Evolutionary conservation across 148 eudicot genomes (phyloP), one percentile per base, ranked within the genome.

Genomic region (Rhododendron kiyosumense): DNA sequence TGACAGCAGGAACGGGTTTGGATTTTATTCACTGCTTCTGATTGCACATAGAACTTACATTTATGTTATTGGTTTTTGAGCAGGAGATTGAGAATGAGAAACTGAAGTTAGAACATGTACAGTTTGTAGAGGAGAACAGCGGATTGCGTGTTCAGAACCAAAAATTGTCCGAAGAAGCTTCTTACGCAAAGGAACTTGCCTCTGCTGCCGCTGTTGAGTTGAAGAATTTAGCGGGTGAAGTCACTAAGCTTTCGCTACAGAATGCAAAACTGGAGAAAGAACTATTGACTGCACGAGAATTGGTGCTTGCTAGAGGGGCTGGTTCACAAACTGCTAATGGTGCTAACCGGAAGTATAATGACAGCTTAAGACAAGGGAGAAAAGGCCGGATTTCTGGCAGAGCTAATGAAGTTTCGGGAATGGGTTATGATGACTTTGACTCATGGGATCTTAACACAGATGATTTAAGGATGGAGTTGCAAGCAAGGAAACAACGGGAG

Each of bases 151-250:
- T 97, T 49, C 99, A 95, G 86, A 97, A 97, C 81, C 95, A 92
- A 87, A 97, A 95, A 85, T 77, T 97, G 51, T 93, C 98, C 3
- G 99, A 97, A 89, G 99, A 97, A 91, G 96, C 99, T 78, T 93
- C 98, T 46, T 97, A 95, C 86, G 99, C 99, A 11, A 97, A 94
- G 87, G 99, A 97, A 89, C 91, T 97, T 78, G 99, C 99, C 74
- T 94, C 99, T 90, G 98, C 99, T 88, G 98, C 99, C 18, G 99
- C 99, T 51, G 94, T 93, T 43, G 99, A 95, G 91, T 91, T 97
- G 86, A 97, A 97, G 88, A 95, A 91, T 87, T 91, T 97, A 89
- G 98, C 99, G 71, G 92, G 95, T 89, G 99, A 97, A 92, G 96
- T 97, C 46, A 95, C 98, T 10, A 94, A 91, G 81, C 88, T 95